Percentiles rank a stretch among this genome's conserved stretches.
Evolutionary conservation across 192 early-diverging fungal genomes (phyloP).

Genomic region (Coemansia sp.): DNA sequence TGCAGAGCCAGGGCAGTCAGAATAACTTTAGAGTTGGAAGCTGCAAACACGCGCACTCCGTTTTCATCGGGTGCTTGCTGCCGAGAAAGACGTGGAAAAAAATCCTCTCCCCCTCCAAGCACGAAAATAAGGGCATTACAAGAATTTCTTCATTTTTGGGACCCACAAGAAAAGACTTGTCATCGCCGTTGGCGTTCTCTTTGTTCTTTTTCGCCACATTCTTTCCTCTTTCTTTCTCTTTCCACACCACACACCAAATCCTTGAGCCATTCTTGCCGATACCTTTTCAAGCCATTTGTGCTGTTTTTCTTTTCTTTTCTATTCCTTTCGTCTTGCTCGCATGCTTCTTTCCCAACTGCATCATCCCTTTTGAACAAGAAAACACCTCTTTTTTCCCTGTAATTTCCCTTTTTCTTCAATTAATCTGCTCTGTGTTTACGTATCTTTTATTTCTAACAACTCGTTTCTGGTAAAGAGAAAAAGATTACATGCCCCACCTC

Average conservation of each 20-base stretch:
- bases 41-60: too few species aligned
- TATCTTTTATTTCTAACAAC: background rate
- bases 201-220: background rate
- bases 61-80: too few species aligned
- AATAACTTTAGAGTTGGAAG: too few species aligned
- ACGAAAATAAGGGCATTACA: too few species aligned
- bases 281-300: background rate
- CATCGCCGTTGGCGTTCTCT: background rate
- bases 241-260: background rate
- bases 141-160: too few species aligned
- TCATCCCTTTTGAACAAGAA: background rate
- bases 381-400: constrained; percentile 2
- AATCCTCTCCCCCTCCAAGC: too few species aligned
- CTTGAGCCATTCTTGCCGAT: background rate
- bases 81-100: too few species aligned
- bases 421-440: background rate
- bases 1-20: too few species aligned
- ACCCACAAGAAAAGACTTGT: background rate
- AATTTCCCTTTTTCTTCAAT: constrained; percentile 5
- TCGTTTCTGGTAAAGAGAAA: constrained; percentile 1
- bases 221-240: background rate
- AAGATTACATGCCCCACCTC: constrained; percentile 1
- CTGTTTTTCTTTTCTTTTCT: background rate
- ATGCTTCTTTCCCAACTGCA: constrained; percentile 5
- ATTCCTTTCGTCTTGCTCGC: background rate